These are phyloP conservation scores for Graphium sp. DNA, from an alignment of 2,329 filamentous ascomycete species.

Conservation along the genomic window DNA sequence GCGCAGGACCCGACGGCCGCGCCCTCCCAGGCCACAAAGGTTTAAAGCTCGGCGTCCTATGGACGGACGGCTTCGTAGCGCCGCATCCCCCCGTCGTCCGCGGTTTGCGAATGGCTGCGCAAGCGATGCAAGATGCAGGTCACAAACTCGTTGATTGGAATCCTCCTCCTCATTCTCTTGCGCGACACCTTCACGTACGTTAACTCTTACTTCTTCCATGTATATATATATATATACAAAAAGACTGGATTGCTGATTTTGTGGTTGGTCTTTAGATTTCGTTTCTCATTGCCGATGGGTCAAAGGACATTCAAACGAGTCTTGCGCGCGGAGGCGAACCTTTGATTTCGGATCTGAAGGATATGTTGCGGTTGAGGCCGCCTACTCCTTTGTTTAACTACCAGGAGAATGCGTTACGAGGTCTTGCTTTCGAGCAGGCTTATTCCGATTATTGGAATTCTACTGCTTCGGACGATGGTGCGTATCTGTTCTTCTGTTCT, in stretches of 20 bases:
- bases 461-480: no score
- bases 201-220: no score
- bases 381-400: no score
- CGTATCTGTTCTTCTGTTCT: no score
- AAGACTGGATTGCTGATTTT: no score
- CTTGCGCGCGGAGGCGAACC: slow-evolving; percentile 38
- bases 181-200: slow-evolving; percentile 3
- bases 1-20: slow-evolving; percentile 5
- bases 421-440: no score
- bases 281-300: slow-evolving; percentile 16
- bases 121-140: neutral
- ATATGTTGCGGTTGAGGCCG: slow-evolving; percentile 12
- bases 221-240: no score
- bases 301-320: slow-evolving; percentile 20
- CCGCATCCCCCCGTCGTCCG: slow-evolving; percentile 40
- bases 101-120: neutral
- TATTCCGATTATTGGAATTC: no score
- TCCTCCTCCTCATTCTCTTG: neutral
- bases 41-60: slow-evolving; percentile 37
- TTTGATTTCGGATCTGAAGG: slow-evolving; percentile 20
- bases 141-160: slow-evolving; percentile 25
- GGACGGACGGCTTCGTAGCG: slow-evolving; percentile 28
- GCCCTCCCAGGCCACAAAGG: slow-evolving; percentile 8
- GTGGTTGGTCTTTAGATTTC: no score
- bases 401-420: no score